These are phyloP conservation scores for Conoideocrella luteorostrata DNA, from an alignment of 2,329 filamentous ascomycete genomes.

Conservation along the genomic window DNA sequence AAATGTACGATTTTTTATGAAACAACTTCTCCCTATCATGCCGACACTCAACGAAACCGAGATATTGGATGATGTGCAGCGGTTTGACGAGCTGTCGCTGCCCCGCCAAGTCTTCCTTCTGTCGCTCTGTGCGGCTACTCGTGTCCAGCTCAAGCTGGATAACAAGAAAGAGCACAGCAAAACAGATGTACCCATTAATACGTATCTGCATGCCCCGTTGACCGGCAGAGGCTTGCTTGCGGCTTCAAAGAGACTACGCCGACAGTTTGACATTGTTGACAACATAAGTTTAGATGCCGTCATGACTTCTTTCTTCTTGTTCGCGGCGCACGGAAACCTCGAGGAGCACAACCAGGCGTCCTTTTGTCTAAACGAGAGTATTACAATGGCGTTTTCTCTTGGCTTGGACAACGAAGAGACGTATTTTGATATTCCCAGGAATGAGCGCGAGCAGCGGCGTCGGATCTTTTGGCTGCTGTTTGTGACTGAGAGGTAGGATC, in stretches of 20 bases:
- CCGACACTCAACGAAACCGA: slow-evolving; percentile 22
- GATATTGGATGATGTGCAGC: slow-evolving; percentile 19
- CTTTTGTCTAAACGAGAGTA: slow-evolving; percentile 28
- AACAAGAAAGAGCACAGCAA: slow-evolving; percentile 11
- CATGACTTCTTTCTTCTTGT: slow-evolving; percentile 23
- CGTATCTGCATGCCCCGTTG: slow-evolving; percentile 14
- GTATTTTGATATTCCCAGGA: slow-evolving; percentile 14
- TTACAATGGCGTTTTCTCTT: slow-evolving; percentile 21
- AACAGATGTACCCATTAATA: slow-evolving; percentile 13
- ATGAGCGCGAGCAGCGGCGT: slow-evolving; percentile 21
- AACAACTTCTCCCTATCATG: slow-evolving; percentile 26
- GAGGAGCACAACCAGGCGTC: slow-evolving; percentile 21
- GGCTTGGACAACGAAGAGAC: slow-evolving; percentile 21
- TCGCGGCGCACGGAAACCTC: slow-evolving; percentile 24
- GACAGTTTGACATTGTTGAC: slow-evolving; percentile 22
- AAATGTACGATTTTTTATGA: slow-evolving; percentile 23
- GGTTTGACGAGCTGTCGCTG: slow-evolving; percentile 18
- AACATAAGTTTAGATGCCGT: slow-evolving; percentile 22
- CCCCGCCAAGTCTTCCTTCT: slow-evolving; percentile 22
- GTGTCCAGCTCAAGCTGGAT: slow-evolving; percentile 23
- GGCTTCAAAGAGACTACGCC: slow-evolving; percentile 20
- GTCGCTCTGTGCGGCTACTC: slow-evolving; percentile 22
- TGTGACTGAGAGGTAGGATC: slow-evolving; percentile 24
- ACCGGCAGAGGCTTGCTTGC: slow-evolving; percentile 20
- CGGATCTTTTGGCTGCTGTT: slow-evolving; percentile 29